These are phyloP conservation scores for Oryza nivara DNA, from an alignment of 176 grass and related monocot genomes.

Conservation along the genomic window DNA sequence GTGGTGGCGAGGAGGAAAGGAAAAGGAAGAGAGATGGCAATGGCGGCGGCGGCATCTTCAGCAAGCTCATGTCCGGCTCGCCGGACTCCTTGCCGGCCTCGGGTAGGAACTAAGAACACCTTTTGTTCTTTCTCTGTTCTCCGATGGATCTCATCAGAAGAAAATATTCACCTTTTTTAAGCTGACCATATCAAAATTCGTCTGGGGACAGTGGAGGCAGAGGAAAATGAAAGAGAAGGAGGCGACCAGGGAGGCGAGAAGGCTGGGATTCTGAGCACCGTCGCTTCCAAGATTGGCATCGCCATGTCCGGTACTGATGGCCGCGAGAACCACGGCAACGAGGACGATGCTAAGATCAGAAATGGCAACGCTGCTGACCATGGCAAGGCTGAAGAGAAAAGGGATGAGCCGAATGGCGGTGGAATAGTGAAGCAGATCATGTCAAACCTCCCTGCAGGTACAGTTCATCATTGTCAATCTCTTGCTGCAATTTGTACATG, in stretches of 20 bases:
- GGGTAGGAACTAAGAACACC: background rate
- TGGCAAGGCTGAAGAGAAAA: constrained; percentile 6
- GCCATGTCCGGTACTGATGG: constrained; percentile 41
- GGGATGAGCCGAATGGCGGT: constrained; percentile 1
- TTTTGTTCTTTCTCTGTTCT: background rate
- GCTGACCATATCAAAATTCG: background rate
- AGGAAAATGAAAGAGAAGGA: background rate
- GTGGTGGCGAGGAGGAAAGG: background rate
- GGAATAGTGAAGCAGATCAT: constrained; percentile 45
- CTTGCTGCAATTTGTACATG: background rate
- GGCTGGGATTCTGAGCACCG: constrained; percentile 39
- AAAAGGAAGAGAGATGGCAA: background rate
- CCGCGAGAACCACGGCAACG: background rate
- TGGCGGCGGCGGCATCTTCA: constrained; percentile 38
- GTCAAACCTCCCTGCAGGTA: constrained; percentile 47
- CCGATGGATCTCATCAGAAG: background rate
- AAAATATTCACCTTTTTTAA: background rate
- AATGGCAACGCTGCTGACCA: background rate
- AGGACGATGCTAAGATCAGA: constrained; percentile 8
- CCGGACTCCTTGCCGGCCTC: background rate
- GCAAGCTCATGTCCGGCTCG: constrained; percentile 41
- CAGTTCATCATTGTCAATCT: background rate
- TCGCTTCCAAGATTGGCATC: constrained; percentile 53
- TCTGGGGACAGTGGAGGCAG: background rate
- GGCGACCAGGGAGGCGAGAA: background rate